Evolutionary conservation across 495 filamentous ascomycete genomes (phyloP), one percentile per base, ranked within the genome.

Genomic region (Penicillium nucicola): DNA sequence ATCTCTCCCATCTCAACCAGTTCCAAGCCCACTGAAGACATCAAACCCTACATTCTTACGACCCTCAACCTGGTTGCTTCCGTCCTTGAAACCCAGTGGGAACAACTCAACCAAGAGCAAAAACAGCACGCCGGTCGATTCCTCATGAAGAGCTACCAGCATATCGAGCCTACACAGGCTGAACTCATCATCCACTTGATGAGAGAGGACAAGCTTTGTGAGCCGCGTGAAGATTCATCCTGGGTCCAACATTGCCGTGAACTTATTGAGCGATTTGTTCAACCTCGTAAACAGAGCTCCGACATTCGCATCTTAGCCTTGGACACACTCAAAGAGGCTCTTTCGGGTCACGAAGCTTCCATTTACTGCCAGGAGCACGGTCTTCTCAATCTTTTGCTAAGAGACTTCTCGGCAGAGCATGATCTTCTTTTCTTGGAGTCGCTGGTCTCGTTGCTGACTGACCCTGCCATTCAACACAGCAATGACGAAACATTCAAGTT

Each of bases 301-400:
- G 76, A 83, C 33, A 80, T 90, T 48, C 85, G 90, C 13, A 71
- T 88, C 10, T 72, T 80, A 17, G 85, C 87, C 31, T 64, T 92
- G 39, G 79, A 85, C 50, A 78, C 79, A 1, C 65, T 95, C 31
- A 83, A 81, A 36, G 86, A 90, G 43, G 81, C 70, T 14, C 64
- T 87, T 11, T 84, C 84, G 52, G 77, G 78, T 22, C 65, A 74
- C 32, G 71, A 76, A 12, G 53, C 60, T 23, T 42, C 77, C 4
- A 36, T 60, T 14, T 65, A 67, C 13, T 66, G 70, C n/a, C 58
- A 67, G 25, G 58, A 67, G 36, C 52, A 69, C 28, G 65, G 68
- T 14, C 53, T 80, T 28, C 53, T 79, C 8, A 42, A 67, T 22
- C 65, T 68, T 8, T 60, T 81, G 28, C 56, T 78, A 19, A 58